Percentiles rank a stretch among this genome's conserved stretches.
These are phyloP conservation scores for Cubamyces lactineus DNA, from an alignment of 768 basidiomycete species.

Conservation along the genomic window DNA sequence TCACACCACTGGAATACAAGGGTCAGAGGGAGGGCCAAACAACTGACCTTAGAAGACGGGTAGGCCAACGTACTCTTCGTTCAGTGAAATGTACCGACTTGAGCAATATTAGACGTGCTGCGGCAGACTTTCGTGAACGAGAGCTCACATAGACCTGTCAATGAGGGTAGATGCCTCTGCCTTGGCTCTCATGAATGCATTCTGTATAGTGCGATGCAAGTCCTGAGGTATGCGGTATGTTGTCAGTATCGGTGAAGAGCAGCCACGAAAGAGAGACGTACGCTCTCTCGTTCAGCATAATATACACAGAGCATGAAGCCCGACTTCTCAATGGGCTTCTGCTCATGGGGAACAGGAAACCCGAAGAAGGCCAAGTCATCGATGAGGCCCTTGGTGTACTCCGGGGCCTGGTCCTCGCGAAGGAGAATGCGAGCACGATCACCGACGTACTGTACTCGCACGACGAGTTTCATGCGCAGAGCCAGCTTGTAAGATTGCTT, in stretches of 20 bases:
- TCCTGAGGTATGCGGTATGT: conserved; percentile 7
- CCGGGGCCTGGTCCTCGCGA: conserved; percentile 19
- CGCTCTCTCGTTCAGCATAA: conserved; percentile 20
- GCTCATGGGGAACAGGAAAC: conserved; percentile 21
- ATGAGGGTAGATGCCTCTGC: conserved; percentile 8
- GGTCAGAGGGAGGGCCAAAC: conserved; percentile 4
- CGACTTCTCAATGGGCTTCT: conserved; percentile 22
- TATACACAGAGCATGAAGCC: conserved; percentile 24
- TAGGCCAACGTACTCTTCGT: conserved; percentile 25
- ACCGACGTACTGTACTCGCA: conserved; percentile 26
- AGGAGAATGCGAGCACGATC: conserved; percentile 22
- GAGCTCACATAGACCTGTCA: conserved; percentile 23
- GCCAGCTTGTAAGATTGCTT: too few species aligned
- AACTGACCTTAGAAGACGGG: conserved; percentile 23
- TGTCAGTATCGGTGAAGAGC: neutral
- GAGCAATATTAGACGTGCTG: neutral
- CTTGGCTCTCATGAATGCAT: conserved; percentile 18
- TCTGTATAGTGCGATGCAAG: conserved; percentile 18
- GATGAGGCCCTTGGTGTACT: conserved; percentile 24
- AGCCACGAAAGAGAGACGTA: neutral
- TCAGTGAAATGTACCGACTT: conserved; percentile 23
- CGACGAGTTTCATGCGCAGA: conserved; percentile 23
- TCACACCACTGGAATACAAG: conserved; percentile 13
- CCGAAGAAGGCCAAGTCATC: conserved; percentile 19
- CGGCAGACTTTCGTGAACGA: neutral